Evolutionary conservation across 2,329 filamentous ascomycete genomes (phyloP), one percentile per base, ranked within the genome.

Genomic region (Neoarthrinium moseri): DNA sequence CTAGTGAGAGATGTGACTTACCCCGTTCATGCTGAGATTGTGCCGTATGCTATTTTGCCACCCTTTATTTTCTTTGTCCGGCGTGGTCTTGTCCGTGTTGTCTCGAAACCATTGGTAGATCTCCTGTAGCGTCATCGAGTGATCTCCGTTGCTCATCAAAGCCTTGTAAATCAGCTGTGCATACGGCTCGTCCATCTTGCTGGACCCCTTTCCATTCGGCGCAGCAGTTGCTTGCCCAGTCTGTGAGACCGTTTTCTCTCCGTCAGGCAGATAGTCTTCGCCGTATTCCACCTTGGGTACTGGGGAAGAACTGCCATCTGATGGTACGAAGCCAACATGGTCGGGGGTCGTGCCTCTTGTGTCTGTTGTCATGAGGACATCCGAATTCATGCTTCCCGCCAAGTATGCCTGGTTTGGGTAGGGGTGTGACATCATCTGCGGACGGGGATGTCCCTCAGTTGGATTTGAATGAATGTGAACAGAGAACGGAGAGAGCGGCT

Each of bases 21-120:
- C 92, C 50, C 79, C 78, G 58, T 97, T 97, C 91, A 97, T 96
- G 38, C 90, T 96, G 6, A 97, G 73, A 56, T 97, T 97, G 65
- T 97, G 92, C 2, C 92, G 82, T 53, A 97, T 95, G 63, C 89
- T 95, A 66, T 96, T 97, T 68, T 92, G 87, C 92, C 92, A 97
- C 8, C 91, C 92, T 56, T 84, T 86, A 11, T 67, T 71, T 6
- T 74, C 75, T n/a, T n/a, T n/a, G n/a, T n/a, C n/a, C 36, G 77
- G 76, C 43, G 75, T 81, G 4, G 81, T 82, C 65, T 94, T 96
- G 54, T 81, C 78, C 3, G 91, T 96, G 59, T 96, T 85, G 22
- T 84, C 77, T 33, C 80, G 74, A 59, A 97, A 95, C 91, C 92
- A 97, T 47, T 86, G 77, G 66, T 97, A 97, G 47, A 97, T 88